Conservation (phyloP, 257 asterid species). For the Penstemon barbatus region DNA sequence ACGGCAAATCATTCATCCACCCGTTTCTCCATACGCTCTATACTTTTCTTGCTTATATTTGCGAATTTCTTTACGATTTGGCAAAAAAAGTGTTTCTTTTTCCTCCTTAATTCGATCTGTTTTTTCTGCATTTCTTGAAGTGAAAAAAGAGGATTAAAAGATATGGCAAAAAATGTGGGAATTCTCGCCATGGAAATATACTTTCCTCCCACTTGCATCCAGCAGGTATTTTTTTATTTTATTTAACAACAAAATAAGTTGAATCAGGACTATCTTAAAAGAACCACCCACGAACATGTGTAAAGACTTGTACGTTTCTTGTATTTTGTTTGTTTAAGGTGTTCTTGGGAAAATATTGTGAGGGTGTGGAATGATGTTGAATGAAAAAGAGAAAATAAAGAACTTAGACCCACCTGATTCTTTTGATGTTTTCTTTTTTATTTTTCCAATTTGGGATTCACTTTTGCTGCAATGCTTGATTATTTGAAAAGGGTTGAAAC, state of each 20-base stretch:
- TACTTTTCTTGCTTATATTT: constrained; percentile 1
- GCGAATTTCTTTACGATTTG: constrained; percentile 6
- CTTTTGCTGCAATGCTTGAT: constrained; percentile 23
- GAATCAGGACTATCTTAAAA: constrained; percentile 11
- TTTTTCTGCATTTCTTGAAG: constrained; percentile 21
- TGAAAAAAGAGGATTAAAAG: neutral
- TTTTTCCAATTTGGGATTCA: constrained; percentile 28
- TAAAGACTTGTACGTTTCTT: constrained; percentile 2
- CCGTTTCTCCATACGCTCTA: neutral
- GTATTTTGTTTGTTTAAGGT: constrained; percentile 1
- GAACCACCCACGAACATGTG: constrained; percentile 18
- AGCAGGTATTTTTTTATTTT: constrained; percentile 56
- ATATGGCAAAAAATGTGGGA: constrained; percentile 82
- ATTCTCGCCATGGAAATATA: constrained; percentile 92
- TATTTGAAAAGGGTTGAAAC: constrained; percentile 8
- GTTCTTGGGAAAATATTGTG: constrained; percentile 3
- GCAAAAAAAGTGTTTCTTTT: neutral
- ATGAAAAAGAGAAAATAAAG: neutral
- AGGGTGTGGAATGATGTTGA: constrained; percentile 24
- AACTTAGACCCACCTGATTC: constrained; percentile 26
- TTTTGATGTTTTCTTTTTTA: constrained; percentile 19
- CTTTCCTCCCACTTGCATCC: constrained; percentile 95
- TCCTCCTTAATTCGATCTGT: constrained; percentile 31
- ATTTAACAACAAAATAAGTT: neutral
- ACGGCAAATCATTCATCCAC: constrained; percentile 28